A percentile compares a stretch with the other conserved stretches of the same genome.
Conservation (phyloP, 805 yeast species). For the Cyberlindnera nakhonratchasimensis region DNA sequence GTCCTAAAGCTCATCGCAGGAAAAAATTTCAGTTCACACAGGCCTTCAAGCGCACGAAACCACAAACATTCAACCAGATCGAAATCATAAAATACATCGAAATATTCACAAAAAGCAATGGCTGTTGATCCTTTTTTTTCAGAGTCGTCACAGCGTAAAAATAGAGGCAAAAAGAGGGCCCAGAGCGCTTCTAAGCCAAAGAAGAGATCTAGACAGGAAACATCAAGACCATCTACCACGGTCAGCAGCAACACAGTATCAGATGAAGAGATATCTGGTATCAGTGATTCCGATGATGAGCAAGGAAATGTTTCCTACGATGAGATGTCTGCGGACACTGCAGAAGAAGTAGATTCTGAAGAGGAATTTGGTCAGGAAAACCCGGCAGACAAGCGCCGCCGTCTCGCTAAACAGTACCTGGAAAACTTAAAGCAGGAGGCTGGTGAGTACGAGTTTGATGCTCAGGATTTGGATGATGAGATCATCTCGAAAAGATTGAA, state of each 20-base stretch:
- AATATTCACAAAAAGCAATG: slow-evolving; percentile 29
- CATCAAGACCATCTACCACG: neutral
- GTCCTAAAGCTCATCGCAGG: slow-evolving; percentile 8
- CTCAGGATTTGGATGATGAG: slow-evolving; percentile 86
- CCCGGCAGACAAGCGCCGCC: slow-evolving; percentile 90
- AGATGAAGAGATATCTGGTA: slow-evolving; percentile 56
- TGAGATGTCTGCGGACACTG: slow-evolving; percentile 26
- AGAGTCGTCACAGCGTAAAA: slow-evolving; percentile 50
- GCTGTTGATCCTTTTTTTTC: slow-evolving; percentile 61
- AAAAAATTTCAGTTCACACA: slow-evolving; percentile 6
- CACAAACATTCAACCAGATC: neutral
- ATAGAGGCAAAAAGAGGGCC: slow-evolving; percentile 19
- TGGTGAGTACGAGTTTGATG: slow-evolving; percentile 63
- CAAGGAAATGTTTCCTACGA: slow-evolving; percentile 37
- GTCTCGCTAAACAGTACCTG: slow-evolving; percentile 90
- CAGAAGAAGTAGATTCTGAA: slow-evolving; percentile 52
- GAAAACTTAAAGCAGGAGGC: slow-evolving; percentile 68
- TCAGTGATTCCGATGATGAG: slow-evolving; percentile 47
- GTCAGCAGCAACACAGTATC: slow-evolving; percentile 4
- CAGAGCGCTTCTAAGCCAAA: slow-evolving; percentile 15
- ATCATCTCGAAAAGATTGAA: slow-evolving; percentile 75
- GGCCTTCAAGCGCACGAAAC: neutral
- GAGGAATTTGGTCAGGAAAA: slow-evolving; percentile 73
- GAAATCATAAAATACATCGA: neutral
- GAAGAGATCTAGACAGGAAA: slow-evolving; percentile 11